phyloP scores from a whole-genome alignment of 768 basidiomycete genomes.

The Amylocystis lapponica region DNA sequence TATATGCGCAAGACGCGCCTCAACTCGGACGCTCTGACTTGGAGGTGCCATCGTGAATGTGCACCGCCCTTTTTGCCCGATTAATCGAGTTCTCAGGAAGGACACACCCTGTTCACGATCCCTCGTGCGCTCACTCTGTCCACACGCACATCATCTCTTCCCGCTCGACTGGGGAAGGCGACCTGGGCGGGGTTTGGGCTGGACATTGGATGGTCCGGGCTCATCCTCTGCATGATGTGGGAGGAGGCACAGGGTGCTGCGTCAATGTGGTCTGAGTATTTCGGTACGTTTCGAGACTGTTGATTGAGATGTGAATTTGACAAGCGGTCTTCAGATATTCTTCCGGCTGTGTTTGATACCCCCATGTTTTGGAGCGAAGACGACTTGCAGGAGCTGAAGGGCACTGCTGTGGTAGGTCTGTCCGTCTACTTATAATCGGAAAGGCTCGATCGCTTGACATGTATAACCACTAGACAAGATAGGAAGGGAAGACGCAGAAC shows the following conservation, averaged over 20 bases:
- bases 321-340: slow-evolving; percentile 36
- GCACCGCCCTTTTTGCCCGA: not conserved
- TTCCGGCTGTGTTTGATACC: slow-evolving; percentile 75
- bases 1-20: too few relatives aligned
- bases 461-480: slow-evolving; percentile 58
- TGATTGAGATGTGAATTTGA: not conserved
- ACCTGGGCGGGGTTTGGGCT: slow-evolving; percentile 61
- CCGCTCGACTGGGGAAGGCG: slow-evolving; percentile 47
- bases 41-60: too few relatives aligned
- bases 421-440: slow-evolving; percentile 14
- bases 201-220: slow-evolving; percentile 73
- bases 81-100: slow-evolving; percentile 47
- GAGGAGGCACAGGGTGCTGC: slow-evolving; percentile 60
- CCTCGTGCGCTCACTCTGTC: slow-evolving; percentile 77
- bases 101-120: slow-evolving; percentile 72
- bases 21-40: too few relatives aligned
- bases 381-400: slow-evolving; percentile 70
- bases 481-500: slow-evolving; percentile 77
- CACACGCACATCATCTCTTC: slow-evolving; percentile 67
- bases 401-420: slow-evolving; percentile 84
- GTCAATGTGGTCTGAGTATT: slow-evolving; percentile 69
- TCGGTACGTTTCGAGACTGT: slow-evolving; percentile 42
- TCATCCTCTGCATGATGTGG: slow-evolving; percentile 97
- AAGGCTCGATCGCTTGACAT: not conserved
- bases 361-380: slow-evolving; percentile 90